A percentile compares a stretch with the other conserved stretches of the same genome.
Evolutionary conservation across 2,329 filamentous ascomycete species (phyloP).

Genomic region (Elsinoe batatas): DNA sequence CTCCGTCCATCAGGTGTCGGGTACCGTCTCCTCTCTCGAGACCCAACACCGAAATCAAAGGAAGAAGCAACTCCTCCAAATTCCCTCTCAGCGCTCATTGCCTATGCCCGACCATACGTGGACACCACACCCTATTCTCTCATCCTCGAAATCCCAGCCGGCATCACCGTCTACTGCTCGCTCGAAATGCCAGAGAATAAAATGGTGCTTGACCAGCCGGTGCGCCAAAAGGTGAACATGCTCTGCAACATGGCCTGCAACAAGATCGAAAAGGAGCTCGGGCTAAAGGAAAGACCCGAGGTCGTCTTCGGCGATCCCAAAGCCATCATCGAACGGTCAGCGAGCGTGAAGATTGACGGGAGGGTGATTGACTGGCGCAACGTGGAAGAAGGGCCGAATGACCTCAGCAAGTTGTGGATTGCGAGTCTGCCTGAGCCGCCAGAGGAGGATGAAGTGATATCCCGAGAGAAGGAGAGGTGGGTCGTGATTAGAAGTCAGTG

Average conservation of each 20-base stretch:
- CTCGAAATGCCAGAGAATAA: constrained; percentile 9
- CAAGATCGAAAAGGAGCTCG: constrained; percentile 12
- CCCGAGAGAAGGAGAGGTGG: constrained; percentile 6
- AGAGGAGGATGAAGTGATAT: constrained; percentile 4
- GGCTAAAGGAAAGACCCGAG: not conserved
- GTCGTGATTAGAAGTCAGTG: constrained; percentile 11
- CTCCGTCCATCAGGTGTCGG: constrained; percentile 79
- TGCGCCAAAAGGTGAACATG: not conserved
- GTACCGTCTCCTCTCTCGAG: constrained; percentile 39
- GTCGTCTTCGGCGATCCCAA: not conserved
- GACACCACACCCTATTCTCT: constrained; percentile 65
- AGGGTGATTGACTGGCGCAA: constrained; percentile 10
- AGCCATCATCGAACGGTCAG: constrained; percentile 8
- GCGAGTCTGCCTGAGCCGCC: constrained; percentile 11
- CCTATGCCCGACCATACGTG: constrained; percentile 77
- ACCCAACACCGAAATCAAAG: constrained; percentile 13
- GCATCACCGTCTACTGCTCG: constrained; percentile 32
- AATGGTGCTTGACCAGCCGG: not conserved
- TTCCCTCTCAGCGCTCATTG: constrained; percentile 38
- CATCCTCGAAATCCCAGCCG: constrained; percentile 67
- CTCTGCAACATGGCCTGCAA: constrained; percentile 12
- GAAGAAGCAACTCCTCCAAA: constrained; percentile 19
- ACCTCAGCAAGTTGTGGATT: constrained; percentile 10
- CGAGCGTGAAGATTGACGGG: not conserved
- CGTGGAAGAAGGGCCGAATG: constrained; percentile 9